phyloP scores from a whole-genome alignment of 2,329 filamentous ascomycete species.

The Epichloe sibirici region DNA sequence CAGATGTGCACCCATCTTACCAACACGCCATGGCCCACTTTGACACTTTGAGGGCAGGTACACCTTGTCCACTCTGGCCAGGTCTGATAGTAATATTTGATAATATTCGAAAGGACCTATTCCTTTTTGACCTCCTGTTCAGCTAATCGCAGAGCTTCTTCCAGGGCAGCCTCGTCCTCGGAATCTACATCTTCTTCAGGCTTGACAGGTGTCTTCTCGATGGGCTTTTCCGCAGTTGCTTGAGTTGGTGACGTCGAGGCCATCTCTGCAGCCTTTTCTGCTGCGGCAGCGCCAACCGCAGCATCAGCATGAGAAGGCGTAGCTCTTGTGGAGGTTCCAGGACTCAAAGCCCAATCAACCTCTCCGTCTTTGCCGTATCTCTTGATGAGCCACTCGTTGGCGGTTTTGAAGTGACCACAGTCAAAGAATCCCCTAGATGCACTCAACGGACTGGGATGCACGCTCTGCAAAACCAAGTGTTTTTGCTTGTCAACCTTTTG shows the following conservation, averaged over 20 bases:
- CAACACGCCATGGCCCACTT: no score
- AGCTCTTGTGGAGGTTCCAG: conserved; percentile 23
- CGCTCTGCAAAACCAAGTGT: conserved; percentile 75
- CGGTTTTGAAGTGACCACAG: conserved; percentile 67
- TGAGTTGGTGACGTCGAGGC: conserved; percentile 11
- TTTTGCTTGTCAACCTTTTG: conserved; percentile 56
- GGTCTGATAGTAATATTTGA: no score
- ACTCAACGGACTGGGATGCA: conserved; percentile 89
- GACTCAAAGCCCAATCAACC: conserved; percentile 69
- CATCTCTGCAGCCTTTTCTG: conserved; percentile 11
- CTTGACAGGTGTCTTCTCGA: not conserved
- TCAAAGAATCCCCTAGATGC: conserved; percentile 73
- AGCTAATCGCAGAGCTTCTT: conserved; percentile 22
- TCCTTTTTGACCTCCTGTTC: conserved; percentile 17
- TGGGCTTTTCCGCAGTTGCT: conserved; percentile 1
- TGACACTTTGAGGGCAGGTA: no score
- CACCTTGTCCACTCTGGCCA: no score
- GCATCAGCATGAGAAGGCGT: not conserved
- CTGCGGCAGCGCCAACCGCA: conserved; percentile 10
- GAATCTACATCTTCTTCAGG: conserved; percentile 19
- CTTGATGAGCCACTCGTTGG: conserved; percentile 72
- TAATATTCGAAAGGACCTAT: not conserved
- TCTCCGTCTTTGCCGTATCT: conserved; percentile 68
- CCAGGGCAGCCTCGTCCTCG: conserved; percentile 25
- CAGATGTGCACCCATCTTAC: no score